Base-by-base conservation (phyloP, 345 rosid species). In the Hibiscus syriacus region DNA sequence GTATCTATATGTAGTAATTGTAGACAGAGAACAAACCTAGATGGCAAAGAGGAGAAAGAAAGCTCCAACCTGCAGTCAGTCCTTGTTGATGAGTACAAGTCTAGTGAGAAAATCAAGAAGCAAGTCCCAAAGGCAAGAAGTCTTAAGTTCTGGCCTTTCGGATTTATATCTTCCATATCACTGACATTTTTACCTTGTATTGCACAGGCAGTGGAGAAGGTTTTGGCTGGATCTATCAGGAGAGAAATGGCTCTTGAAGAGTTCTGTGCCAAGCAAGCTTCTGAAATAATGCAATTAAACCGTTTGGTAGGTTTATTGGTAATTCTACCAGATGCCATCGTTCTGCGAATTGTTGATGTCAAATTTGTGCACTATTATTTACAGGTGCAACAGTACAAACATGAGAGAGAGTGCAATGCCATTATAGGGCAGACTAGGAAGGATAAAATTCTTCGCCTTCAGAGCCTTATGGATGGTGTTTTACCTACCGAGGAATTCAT, bases 221-320 rank as follows among this genome's bases (percentile, higher is more conserved):
- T 95, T 61, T 83, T 95, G 81, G 90, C 97, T 30, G 98, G 97
- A 74, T 89, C 99, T 45, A 90, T 95, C 73, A 78, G 99, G 73
- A 87, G 98, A 77, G 98, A 95, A 85, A 95, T 95, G 98, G 99
- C 97, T 74, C 73, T 92, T 58, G 98, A 95, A 81, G 98, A 95
- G 74, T 83, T 78, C 62, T 95, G 97, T 78, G 86, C 82, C 73
- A 92, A 88, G 72, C 99, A 90, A 83, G 82, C 86, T 80, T 80
- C 85, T 41, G 97, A 95, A 78, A 92, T 95, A 76, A 81, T 70
- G 75, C 98, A 90, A 79, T 92, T 92, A 55, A 90, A 88, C 64
- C 97, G 99, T 67, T 79, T 95, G 96, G 99, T 92, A 82, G 63
- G 77, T 76, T 69, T 67, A 66, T 78, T 71, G 29, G 55, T 57